These are phyloP conservation scores for Leccinum broughii DNA, from an alignment of 768 basidiomycete species.

Conservation along the genomic window DNA sequence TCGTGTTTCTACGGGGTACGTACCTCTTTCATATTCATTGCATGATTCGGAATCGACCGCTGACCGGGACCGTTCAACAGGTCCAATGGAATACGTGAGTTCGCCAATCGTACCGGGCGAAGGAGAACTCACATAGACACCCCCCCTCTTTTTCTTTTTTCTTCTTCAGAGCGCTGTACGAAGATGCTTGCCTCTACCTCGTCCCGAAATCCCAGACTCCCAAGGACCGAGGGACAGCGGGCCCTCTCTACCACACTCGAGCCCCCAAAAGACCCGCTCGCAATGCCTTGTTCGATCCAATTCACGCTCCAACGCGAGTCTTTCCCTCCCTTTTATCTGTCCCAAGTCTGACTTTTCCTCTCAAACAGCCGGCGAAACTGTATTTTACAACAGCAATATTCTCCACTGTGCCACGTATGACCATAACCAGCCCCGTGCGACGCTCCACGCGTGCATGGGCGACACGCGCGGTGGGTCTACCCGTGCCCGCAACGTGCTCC, in stretches of 20 bases:
- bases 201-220: constrained; percentile 63
- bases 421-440: constrained; percentile 50
- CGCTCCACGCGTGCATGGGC: constrained; percentile 71
- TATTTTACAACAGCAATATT: constrained; percentile 81
- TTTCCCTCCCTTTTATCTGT: neutral
- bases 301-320: constrained; percentile 55
- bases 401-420: constrained; percentile 72
- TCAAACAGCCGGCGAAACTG: constrained; percentile 63
- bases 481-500: constrained; percentile 71
- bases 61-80: constrained; percentile 32
- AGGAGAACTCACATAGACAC: neutral
- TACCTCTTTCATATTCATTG: neutral
- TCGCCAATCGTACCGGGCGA: no score
- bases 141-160: no score
- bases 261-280: constrained; percentile 56
- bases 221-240: constrained; percentile 60
- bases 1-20: constrained; percentile 66
- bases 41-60: neutral
- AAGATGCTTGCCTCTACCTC: constrained; percentile 67
- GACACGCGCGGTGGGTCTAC: constrained; percentile 58
- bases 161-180: constrained; percentile 63
- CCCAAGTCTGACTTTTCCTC: neutral
- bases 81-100: constrained; percentile 83
- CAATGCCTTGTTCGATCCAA: constrained; percentile 68
- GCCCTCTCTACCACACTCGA: constrained; percentile 49